These are phyloP conservation scores for Fusarium sp. DNA, from an alignment of 2,329 filamentous ascomycete genomes.

Conservation along the genomic window DNA sequence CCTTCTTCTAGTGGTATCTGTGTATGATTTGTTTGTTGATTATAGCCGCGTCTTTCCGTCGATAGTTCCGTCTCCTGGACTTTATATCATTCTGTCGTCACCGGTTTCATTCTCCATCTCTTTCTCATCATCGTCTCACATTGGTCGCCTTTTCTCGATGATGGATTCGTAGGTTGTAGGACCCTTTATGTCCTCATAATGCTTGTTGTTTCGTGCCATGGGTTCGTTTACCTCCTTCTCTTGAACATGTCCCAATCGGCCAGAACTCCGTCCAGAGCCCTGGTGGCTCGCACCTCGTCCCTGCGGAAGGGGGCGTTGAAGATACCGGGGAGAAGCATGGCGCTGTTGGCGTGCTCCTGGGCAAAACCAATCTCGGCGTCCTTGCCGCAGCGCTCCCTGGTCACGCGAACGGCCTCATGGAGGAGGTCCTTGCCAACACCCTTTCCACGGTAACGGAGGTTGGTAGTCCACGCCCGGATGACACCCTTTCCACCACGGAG, in stretches of 20 bases:
- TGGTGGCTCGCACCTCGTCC: constrained; percentile 65
- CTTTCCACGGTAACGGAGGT: constrained; percentile 70
- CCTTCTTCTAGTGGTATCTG: constrained; percentile 33
- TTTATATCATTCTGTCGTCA: constrained; percentile 14
- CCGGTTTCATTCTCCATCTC: constrained; percentile 13
- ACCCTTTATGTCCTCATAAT: background rate
- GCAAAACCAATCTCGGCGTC: constrained; percentile 76
- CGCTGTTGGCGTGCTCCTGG: constrained; percentile 77
- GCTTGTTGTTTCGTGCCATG: background rate
- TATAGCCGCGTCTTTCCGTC: constrained; percentile 19
- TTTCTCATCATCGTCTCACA: constrained; percentile 12
- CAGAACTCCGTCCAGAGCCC: constrained; percentile 60
- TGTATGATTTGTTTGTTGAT: constrained; percentile 15
- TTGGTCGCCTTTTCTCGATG: background rate
- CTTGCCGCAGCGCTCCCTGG: constrained; percentile 72
- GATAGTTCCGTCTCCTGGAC: constrained; percentile 11
- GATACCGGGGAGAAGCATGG: constrained; percentile 65
- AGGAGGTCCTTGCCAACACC: constrained; percentile 77
- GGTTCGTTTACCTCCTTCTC: constrained; percentile 55
- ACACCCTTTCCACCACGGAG: constrained; percentile 69
- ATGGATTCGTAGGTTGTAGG: background rate
- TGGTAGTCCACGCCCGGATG: constrained; percentile 84
- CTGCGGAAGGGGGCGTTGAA: constrained; percentile 69
- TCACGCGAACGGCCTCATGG: constrained; percentile 73
- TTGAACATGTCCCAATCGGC: constrained; percentile 56